phyloP scores from a whole-genome alignment of 768 basidiomycete species.

The Phylloporus arenicola region DNA sequence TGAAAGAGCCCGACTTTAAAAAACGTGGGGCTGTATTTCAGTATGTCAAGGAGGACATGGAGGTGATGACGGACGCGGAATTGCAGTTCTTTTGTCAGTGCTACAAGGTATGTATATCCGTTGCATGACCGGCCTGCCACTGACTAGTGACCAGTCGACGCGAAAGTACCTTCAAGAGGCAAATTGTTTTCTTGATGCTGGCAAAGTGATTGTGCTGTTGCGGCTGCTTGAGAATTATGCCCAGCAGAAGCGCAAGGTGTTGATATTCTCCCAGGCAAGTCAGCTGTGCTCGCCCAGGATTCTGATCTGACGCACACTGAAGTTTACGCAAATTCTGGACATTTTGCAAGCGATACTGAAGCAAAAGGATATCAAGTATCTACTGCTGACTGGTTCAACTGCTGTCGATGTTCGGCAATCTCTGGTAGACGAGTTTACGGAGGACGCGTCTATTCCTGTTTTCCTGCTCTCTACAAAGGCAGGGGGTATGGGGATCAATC shows the following conservation, averaged over 20 bases:
- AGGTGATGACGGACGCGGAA: slow-evolving; percentile 97
- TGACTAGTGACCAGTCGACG: slow-evolving; percentile 46
- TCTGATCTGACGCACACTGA: background rate
- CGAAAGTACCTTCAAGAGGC: slow-evolving; percentile 71
- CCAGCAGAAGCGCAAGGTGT: slow-evolving; percentile 67
- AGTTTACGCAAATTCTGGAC: slow-evolving; percentile 96
- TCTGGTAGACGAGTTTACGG: slow-evolving; percentile 91
- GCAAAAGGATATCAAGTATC: slow-evolving; percentile 64
- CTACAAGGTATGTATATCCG: slow-evolving; percentile 59
- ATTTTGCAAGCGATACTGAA: slow-evolving; percentile 83
- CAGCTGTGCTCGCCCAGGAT: background rate
- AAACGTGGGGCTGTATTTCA: slow-evolving; percentile 75
- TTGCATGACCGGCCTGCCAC: background rate
- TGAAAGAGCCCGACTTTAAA: slow-evolving; percentile 91
- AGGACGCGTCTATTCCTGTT: slow-evolving; percentile 75
- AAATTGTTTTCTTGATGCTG: slow-evolving; percentile 76
- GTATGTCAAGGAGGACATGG: slow-evolving; percentile 94
- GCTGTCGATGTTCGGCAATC: slow-evolving; percentile 91
- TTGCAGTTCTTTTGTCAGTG: slow-evolving; percentile 79
- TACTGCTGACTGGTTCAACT: slow-evolving; percentile 87
- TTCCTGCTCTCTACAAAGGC: slow-evolving; percentile 92
- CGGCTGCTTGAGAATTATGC: slow-evolving; percentile 65
- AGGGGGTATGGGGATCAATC: slow-evolving; percentile 93
- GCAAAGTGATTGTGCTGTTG: slow-evolving; percentile 76
- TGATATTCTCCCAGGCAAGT: slow-evolving; percentile 91